Evolutionary conservation across 1,284 basidiomycete species (phyloP).

Genomic region (Sporisorium reilianum): DNA sequence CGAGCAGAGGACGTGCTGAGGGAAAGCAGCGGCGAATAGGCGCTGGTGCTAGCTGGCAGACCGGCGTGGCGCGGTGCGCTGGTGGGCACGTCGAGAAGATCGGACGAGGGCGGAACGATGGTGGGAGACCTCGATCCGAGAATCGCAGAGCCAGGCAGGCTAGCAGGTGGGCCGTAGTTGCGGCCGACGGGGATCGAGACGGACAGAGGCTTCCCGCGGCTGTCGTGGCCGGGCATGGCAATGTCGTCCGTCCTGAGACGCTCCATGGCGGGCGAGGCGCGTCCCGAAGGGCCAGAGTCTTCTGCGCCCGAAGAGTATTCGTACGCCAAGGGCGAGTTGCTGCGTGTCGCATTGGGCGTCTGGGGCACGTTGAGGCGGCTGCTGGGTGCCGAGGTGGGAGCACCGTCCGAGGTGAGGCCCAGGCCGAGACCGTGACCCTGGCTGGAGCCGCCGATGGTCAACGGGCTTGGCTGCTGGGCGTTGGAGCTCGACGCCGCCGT

Average conservation of each 20-base stretch:
- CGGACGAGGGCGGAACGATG: constrained; percentile 11
- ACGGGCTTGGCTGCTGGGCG: constrained; percentile 19
- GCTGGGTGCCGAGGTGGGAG: constrained; percentile 17
- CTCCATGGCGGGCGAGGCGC: constrained; percentile 48
- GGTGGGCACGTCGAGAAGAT: constrained; percentile 27
- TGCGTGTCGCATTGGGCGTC: constrained; percentile 49
- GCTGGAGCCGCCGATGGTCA: constrained; percentile 12
- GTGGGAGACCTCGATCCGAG: constrained; percentile 47
- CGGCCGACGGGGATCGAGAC: constrained; percentile 42
- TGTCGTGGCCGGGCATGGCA: constrained; percentile 35
- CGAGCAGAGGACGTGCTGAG: constrained; percentile 33
- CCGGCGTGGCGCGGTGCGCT: constrained; percentile 30
- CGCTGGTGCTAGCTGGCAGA: constrained; percentile 41
- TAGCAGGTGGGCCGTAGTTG: constrained; percentile 34
- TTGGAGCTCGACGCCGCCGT: constrained; percentile 15
- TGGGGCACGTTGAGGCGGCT: constrained; percentile 47
- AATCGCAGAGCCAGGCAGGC: constrained; percentile 45
- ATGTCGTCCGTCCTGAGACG: constrained; percentile 20
- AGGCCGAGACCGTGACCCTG: constrained; percentile 41
- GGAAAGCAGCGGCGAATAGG: constrained; percentile 49
- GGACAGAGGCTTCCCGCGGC: constrained; percentile 38
- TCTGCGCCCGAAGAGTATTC: constrained; percentile 40
- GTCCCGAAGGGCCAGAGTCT: constrained; percentile 33
- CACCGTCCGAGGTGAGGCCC: constrained; percentile 29
- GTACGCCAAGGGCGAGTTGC: constrained; percentile 44